Conservation (phyloP, 805 yeast species). For the Candida alai region DNA sequence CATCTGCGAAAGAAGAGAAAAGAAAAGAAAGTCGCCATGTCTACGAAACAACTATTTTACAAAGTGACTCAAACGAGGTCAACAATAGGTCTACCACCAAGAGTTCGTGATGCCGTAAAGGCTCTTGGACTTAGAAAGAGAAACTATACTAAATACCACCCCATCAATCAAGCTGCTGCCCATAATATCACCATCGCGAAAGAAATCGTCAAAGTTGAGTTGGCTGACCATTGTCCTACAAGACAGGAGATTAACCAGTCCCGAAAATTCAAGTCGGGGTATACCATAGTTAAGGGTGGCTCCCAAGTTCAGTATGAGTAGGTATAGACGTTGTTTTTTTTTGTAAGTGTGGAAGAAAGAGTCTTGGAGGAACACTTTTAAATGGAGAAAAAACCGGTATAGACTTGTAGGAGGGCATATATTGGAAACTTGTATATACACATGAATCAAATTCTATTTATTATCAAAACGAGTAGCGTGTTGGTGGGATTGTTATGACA, state of each 20-base stretch:
- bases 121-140: constrained; percentile 74
- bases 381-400: too few relatives aligned
- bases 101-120: constrained; percentile 57
- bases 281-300: constrained; percentile 16
- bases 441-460: background rate
- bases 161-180: constrained; percentile 74
- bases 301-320: constrained; percentile 1
- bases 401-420: background rate
- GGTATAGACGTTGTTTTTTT: too few relatives aligned
- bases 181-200: constrained; percentile 81
- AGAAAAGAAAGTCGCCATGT: constrained; percentile 1
- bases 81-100: constrained; percentile 77
- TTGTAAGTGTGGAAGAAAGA: too few relatives aligned
- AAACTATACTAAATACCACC: constrained; percentile 69
- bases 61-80: constrained; percentile 78
- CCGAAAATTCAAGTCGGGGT: constrained; percentile 68
- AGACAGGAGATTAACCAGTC: constrained; percentile 48
- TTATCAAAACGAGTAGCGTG: too few relatives aligned
- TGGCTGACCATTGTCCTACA: constrained; percentile 53
- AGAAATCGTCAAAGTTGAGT: constrained; percentile 79
- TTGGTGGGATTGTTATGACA: too few relatives aligned
- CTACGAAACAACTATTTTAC: constrained; percentile 22
- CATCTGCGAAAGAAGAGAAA: too few relatives aligned
- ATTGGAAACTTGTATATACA: constrained; percentile 1
- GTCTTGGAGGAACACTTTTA: too few relatives aligned